Percentiles rank a stretch among this genome's conserved stretches.
phyloP scores from a whole-genome alignment of 2,329 filamentous ascomycete species.

The Alternaria ventricosa region DNA sequence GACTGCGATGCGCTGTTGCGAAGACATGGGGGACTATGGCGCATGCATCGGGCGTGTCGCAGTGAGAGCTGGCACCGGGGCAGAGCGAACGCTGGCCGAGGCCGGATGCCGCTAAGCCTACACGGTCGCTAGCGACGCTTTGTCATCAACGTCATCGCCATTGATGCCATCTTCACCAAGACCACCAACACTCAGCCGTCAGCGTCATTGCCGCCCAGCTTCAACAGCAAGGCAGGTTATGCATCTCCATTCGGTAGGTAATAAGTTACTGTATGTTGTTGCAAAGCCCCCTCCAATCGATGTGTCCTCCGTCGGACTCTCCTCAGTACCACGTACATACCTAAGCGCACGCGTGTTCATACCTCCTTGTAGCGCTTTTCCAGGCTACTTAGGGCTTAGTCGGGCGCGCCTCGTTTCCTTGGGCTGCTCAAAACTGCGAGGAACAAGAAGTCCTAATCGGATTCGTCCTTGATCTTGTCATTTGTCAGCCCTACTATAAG shows the following conservation, averaged over 20 bases:
- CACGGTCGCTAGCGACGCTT: background rate
- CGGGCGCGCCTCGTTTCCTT: background rate
- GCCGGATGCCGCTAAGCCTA: background rate
- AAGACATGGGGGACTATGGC: background rate
- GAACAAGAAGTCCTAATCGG: background rate
- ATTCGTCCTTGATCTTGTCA: background rate
- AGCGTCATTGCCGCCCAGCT: background rate
- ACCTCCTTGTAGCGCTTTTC: background rate
- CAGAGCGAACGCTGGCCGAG: background rate
- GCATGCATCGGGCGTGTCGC: background rate
- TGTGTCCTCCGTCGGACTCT: no score
- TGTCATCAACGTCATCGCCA: background rate
- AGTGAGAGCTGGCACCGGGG: background rate
- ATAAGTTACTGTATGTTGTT: no score
- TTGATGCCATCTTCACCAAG: background rate
- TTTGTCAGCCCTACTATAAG: background rate
- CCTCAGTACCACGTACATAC: no score
- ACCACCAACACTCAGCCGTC: background rate
- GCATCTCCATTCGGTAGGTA: no score
- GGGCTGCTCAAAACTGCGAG: background rate
- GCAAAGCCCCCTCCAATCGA: no score
- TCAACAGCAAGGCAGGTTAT: no score
- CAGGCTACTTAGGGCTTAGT: background rate
- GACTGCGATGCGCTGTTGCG: background rate
- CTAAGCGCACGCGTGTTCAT: background rate